A percentile compares a stretch with the other conserved stretches of the same genome.
phyloP scores from a whole-genome alignment of 352 stramenopile species.

The Pythium phragmiticola region DNA sequence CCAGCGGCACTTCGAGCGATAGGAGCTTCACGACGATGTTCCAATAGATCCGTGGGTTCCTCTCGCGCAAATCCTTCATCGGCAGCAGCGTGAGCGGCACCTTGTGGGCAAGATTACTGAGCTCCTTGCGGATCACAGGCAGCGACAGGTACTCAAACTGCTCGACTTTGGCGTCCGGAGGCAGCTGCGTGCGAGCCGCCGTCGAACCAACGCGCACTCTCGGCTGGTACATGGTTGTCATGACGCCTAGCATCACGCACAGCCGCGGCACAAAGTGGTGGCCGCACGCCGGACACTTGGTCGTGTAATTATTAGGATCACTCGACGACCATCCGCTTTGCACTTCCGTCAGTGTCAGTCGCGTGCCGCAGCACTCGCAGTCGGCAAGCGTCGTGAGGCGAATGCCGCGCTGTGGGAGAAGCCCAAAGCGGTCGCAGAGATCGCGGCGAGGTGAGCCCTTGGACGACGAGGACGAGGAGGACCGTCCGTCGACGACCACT shows the following conservation, averaged over 20 bases:
- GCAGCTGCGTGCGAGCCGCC: constrained; percentile 2
- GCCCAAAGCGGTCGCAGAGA: constrained; percentile 48
- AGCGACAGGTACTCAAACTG: constrained; percentile 48
- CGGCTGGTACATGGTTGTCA: constrained; percentile 28
- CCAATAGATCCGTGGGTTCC: constrained; percentile 55
- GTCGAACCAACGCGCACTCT: background rate
- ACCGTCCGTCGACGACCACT: constrained; percentile 14
- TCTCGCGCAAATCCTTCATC: constrained; percentile 33
- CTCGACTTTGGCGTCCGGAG: constrained; percentile 26
- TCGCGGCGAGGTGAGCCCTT: constrained; percentile 29
- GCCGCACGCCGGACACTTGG: constrained; percentile 30
- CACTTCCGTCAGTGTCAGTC: constrained; percentile 35
- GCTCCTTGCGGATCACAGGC: constrained; percentile 45
- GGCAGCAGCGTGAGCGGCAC: constrained; percentile 38
- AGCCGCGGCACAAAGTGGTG: constrained; percentile 38
- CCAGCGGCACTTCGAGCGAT: constrained; percentile 37
- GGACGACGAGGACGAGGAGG: background rate
- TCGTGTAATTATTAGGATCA: constrained; percentile 48
- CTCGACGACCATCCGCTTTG: constrained; percentile 31
- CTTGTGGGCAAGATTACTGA: constrained; percentile 38
- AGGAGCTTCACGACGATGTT: constrained; percentile 59
- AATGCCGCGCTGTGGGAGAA: constrained; percentile 37
- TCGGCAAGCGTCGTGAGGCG: constrained; percentile 41
- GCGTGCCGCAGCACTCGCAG: constrained; percentile 35
- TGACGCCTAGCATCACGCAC: constrained; percentile 39